Evolutionary conservation across 2,329 filamentous ascomycete species (phyloP).

Genomic region (Colletotrichum filicis): DNA sequence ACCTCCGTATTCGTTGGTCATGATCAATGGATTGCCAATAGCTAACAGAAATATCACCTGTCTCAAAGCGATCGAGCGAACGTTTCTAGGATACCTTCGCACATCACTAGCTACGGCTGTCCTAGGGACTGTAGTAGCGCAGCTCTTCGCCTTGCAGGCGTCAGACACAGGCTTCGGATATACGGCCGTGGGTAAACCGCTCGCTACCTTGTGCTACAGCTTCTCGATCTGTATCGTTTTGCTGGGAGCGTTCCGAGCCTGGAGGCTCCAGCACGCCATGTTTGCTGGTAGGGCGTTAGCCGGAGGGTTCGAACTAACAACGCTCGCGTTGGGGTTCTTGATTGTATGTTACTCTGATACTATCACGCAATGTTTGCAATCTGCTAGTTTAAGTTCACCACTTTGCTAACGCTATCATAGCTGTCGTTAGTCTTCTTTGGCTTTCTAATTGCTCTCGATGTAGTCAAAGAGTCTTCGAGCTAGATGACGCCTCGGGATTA

Average conservation of each 20-base stretch:
- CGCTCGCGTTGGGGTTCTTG: conserved; percentile 25
- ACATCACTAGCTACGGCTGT: conserved; percentile 77
- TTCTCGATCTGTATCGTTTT: conserved; percentile 50
- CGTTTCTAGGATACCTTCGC: conserved; percentile 78
- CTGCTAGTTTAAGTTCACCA: too few species aligned
- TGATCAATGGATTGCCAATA: conserved; percentile 20
- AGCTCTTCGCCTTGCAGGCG: conserved; percentile 69
- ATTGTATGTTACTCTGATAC: conserved; percentile 23
- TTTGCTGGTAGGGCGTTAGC: conserved; percentile 43
- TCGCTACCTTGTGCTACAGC: conserved; percentile 56
- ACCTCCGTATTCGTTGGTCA: background rate
- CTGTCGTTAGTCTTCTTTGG: conserved; percentile 25
- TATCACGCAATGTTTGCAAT: too few species aligned
- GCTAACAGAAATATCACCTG: conserved; percentile 24
- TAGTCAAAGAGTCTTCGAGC: conserved; percentile 26
- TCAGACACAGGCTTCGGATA: conserved; percentile 63
- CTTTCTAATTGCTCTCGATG: conserved; percentile 33
- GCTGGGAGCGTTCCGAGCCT: conserved; percentile 44
- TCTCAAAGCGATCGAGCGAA: conserved; percentile 74
- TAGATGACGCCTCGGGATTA: too few species aligned
- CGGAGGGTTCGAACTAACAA: conserved; percentile 45
- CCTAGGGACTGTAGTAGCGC: conserved; percentile 72
- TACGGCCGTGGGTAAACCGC: conserved; percentile 68
- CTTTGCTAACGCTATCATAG: background rate
- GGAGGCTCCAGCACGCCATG: conserved; percentile 45